Evolutionary conservation across 306 rosid species (phyloP).

Genomic region (Hylodesmum podocarpum): DNA sequence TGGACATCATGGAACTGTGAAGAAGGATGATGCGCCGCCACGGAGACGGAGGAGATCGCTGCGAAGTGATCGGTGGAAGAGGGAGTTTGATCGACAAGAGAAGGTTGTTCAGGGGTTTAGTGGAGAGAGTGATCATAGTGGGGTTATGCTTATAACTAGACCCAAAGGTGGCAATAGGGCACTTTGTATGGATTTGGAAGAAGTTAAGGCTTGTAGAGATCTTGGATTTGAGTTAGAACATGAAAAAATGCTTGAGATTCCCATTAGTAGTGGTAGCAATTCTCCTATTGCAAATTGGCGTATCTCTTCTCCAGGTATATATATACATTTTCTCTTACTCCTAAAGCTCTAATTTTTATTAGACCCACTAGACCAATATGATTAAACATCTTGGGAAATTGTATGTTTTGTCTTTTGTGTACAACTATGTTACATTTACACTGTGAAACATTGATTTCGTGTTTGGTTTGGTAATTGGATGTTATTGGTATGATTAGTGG

Average conservation of each 20-base stretch:
- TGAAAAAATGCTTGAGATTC: constrained; percentile 45
- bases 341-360: too few relatives aligned
- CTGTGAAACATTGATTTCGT: neutral
- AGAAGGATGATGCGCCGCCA: constrained; percentile 12
- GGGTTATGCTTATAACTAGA: constrained; percentile 59
- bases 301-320: constrained; percentile 71
- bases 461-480: neutral
- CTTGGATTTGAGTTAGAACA: constrained; percentile 85
- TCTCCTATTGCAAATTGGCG: constrained; percentile 79
- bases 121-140: constrained; percentile 48
- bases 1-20: neutral
- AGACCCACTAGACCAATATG: too few relatives aligned
- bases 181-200: constrained; percentile 76
- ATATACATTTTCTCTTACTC: neutral
- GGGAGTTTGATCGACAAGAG: neutral
- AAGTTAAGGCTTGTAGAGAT: constrained; percentile 88
- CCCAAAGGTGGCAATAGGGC: constrained; percentile 78
- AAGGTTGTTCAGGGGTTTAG: constrained; percentile 30
- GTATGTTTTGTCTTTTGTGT: too few relatives aligned
- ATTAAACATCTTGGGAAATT: too few relatives aligned
- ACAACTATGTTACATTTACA: neutral
- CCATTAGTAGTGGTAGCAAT: constrained; percentile 70
- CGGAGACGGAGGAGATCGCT: constrained; percentile 34
- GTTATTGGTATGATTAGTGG: neutral
- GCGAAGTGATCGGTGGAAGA: constrained; percentile 13